A percentile compares a stretch with the other conserved stretches of the same genome.
These are phyloP conservation scores for Ichthyophthirius multifiliis DNA, from an alignment of 169 alveolate species.

Conservation along the genomic window DNA sequence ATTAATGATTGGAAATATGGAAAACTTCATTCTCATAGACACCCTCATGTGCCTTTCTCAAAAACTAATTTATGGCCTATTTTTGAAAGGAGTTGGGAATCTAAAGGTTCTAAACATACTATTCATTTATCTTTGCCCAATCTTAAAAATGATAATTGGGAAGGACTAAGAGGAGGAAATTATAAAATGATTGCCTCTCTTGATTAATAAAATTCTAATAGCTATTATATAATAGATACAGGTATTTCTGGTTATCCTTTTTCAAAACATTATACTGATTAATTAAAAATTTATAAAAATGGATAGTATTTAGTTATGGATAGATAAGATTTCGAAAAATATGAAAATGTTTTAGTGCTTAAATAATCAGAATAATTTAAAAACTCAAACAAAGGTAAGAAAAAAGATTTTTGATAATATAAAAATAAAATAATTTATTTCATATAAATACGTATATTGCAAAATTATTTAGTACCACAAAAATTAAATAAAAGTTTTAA, in stretches of 20 bases:
- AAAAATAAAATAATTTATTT: neutral
- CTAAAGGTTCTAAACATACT: constrained; percentile 48
- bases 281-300: neutral
- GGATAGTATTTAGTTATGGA: neutral
- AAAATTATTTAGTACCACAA: too few species aligned
- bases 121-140: constrained; percentile 29
- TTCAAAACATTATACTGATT: constrained; percentile 42
- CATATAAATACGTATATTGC: too few species aligned
- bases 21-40: constrained; percentile 46
- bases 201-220: constrained; percentile 13
- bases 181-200: constrained; percentile 1
- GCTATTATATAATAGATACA: constrained; percentile 23
- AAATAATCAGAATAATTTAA: neutral
- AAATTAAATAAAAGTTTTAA: too few species aligned
- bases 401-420: neutral
- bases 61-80: constrained; percentile 18
- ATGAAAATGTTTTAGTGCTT: neutral
- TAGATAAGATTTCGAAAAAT: neutral
- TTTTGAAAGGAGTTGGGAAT: constrained; percentile 35
- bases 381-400: neutral
- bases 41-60: constrained; percentile 57
- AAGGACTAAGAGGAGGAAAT: neutral
- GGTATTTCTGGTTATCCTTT: constrained; percentile 50
- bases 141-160: neutral
- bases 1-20: constrained; percentile 59